Conservation (phyloP, 768 basidiomycete species). For the Leccinellum rugosiceps region DNA sequence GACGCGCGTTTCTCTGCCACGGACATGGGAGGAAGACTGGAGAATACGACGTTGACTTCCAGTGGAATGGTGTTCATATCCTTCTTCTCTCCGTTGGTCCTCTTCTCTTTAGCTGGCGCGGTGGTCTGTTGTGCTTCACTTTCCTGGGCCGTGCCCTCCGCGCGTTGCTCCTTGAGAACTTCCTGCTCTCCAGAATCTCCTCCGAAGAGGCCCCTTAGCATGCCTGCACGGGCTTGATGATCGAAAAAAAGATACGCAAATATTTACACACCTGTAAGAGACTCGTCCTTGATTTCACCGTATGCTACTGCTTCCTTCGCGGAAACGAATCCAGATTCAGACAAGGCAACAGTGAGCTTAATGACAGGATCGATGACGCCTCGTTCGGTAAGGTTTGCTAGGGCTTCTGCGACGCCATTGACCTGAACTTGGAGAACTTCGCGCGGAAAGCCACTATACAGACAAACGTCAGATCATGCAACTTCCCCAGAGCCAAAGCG, state of each 20-base stretch:
- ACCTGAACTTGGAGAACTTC: slow-evolving; percentile 74
- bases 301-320: slow-evolving; percentile 76
- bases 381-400: slow-evolving; percentile 79
- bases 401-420: slow-evolving; percentile 67
- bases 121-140: slow-evolving; percentile 30
- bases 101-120: slow-evolving; percentile 35
- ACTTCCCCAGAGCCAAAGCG: not conserved
- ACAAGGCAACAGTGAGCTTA: slow-evolving; percentile 79
- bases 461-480: slow-evolving; percentile 1
- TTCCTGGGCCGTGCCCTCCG: slow-evolving; percentile 19
- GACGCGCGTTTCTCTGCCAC: slow-evolving; percentile 72
- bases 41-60: slow-evolving; percentile 58
- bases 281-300: slow-evolving; percentile 81
- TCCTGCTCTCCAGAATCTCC: slow-evolving; percentile 42
- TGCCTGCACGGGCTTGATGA: slow-evolving; percentile 45
- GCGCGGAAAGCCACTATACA: slow-evolving; percentile 61
- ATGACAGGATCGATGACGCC: slow-evolving; percentile 81
- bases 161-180: slow-evolving; percentile 28
- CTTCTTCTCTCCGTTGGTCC: slow-evolving; percentile 36
- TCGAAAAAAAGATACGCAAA: not conserved
- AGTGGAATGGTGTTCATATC: slow-evolving; percentile 61
- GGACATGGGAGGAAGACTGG: slow-evolving; percentile 70
- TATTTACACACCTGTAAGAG: slow-evolving; percentile 55
- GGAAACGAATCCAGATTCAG: slow-evolving; percentile 83
- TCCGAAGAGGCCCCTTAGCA: slow-evolving; percentile 86